Evolutionary conservation across 306 rosid species (phyloP), one percentile per base, ranked within the genome.

Genomic region (Amphicarpaea edgeworthii): DNA sequence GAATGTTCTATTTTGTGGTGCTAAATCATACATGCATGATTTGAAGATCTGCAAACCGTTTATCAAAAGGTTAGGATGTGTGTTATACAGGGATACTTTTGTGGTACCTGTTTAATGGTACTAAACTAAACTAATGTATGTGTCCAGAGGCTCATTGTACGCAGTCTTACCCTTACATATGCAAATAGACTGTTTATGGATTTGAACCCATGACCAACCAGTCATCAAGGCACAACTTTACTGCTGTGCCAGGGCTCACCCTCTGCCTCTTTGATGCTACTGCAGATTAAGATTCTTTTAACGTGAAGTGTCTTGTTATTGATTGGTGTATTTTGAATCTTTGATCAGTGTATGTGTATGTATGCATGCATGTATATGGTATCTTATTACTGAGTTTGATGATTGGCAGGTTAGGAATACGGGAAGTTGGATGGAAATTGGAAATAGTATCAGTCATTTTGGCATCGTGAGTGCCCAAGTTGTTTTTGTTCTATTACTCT

Each of bases 351-450:
- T 30, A 7, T 30, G 37, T 30, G 4, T 30, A 7, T 30, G 37
- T 30, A 30, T 30, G 37, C 5, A 30, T 30, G 37, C 37, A 30
- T 30, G 37, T 30, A 30, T 30, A 30, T 30, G 9, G 38, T 58
- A 10, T 38, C 51, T 1, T 49, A 17, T 72, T 80, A 32, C 71
- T 49, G 19, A 8, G 34, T 63, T 42, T 76, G 34, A 72, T 73
- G 51, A 40, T 8, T 75, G 76, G 66, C 87, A 92, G 96, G 97
- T 93, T 58, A 84, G 86, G 64, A 93, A 93, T 81, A 93, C 85
- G 0, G 98, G 98, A 85, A 93, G 96, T 77, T 93, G 98, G 96
- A 93, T 90, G 98, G 98, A 93, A 82, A 93, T 93, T 75, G 98
- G 98, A 55, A 89, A 87, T 72, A 93, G 98, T 77, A 93, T 93